These are phyloP conservation scores for Salvia rosmarinus DNA, from an alignment of 257 asterid genomes.

Conservation along the genomic window DNA sequence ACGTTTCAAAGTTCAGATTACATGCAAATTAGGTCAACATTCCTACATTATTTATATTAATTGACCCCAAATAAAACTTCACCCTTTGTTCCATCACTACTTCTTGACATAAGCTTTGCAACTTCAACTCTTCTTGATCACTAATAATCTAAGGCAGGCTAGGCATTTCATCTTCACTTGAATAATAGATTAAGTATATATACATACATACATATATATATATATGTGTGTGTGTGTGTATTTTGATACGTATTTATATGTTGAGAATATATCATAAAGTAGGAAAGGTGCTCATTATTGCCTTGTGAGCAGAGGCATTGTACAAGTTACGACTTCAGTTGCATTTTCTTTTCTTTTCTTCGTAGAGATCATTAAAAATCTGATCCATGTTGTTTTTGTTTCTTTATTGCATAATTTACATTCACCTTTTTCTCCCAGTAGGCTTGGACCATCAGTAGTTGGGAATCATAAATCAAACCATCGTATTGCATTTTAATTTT, in stretches of 20 bases:
- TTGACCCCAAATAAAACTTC: no score
- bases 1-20: no score
- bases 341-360: not conserved
- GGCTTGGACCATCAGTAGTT: slow-evolving; percentile 49
- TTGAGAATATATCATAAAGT: slow-evolving; percentile 11
- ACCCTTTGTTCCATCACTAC: not conserved
- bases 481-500: slow-evolving; percentile 35
- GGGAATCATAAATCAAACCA: slow-evolving; percentile 39
- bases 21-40: no score
- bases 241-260: not conserved
- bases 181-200: not conserved
- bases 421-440: slow-evolving; percentile 23
- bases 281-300: slow-evolving; percentile 16
- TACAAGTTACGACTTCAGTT: not conserved
- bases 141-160: slow-evolving; percentile 16
- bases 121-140: not conserved
- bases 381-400: slow-evolving; percentile 14
- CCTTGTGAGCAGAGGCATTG: not conserved
- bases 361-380: slow-evolving; percentile 35
- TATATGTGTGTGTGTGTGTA: not conserved
- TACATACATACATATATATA: not conserved
- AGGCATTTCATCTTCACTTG: not conserved
- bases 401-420: not conserved
- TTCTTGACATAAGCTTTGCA: slow-evolving; percentile 24
- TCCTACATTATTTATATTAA: no score